Percentiles rank a stretch among this genome's conserved stretches.
Evolutionary conservation across 2,329 filamentous ascomycete genomes (phyloP).

Genomic region (Akanthomyces uredinophilus): DNA sequence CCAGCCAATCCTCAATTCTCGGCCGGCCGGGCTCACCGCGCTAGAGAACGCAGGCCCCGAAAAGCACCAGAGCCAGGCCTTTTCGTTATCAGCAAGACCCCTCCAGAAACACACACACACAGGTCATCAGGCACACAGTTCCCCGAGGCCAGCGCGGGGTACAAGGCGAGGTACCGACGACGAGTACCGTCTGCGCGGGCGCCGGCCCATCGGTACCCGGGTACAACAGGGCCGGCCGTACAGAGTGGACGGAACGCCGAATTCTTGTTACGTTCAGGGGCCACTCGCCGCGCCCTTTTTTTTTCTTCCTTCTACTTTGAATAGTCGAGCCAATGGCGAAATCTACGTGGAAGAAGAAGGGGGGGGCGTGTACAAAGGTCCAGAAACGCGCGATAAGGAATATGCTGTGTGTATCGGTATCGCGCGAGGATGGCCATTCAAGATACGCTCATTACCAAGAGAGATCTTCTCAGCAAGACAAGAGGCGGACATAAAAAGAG

Average conservation of each 20-base stretch:
- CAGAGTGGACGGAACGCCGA: neutral
- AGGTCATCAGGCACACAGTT: neutral
- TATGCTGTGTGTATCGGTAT: no score
- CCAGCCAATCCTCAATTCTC: neutral
- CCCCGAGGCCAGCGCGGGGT: neutral
- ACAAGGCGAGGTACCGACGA: conserved; percentile 9
- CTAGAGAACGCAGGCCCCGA: conserved; percentile 9
- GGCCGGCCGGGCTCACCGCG: neutral
- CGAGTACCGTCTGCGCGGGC: neutral
- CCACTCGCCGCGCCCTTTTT: neutral
- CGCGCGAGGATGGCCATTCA: neutral
- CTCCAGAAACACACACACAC: neutral
- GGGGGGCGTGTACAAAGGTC: neutral
- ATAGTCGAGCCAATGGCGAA: neutral
- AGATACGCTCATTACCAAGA: neutral
- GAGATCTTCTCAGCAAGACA: neutral
- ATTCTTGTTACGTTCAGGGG: neutral
- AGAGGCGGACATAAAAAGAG: neutral
- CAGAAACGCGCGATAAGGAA: neutral
- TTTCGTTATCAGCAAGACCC: conserved; percentile 11
- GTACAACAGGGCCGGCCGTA: conserved; percentile 5
- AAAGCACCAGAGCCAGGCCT: conserved; percentile 3
- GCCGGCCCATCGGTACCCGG: conserved; percentile 14
- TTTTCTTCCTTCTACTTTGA: neutral
- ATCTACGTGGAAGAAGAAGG: neutral